These are phyloP conservation scores for Calonectria pseudoreteaudii DNA, from an alignment of 2,329 filamentous ascomycete genomes.

Conservation along the genomic window DNA sequence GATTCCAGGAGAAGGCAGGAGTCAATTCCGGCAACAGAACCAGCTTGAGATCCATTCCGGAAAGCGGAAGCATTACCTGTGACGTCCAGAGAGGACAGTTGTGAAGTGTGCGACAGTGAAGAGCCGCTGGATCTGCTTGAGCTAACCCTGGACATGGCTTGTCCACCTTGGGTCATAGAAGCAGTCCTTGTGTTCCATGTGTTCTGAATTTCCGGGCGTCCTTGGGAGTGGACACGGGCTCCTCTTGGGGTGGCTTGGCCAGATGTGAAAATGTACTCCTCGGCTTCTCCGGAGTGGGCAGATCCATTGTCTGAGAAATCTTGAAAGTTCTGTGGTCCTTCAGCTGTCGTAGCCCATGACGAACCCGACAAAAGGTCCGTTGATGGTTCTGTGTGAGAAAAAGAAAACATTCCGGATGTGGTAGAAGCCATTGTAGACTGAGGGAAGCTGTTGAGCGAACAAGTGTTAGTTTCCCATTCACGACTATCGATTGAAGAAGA, in stretches of 20 bases:
- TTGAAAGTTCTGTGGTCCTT: slow-evolving; percentile 71
- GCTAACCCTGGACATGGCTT: slow-evolving; percentile 54
- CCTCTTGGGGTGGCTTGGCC: slow-evolving; percentile 66
- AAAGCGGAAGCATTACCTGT: slow-evolving; percentile 62
- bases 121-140: slow-evolving; percentile 56
- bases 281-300: slow-evolving; percentile 62
- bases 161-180: slow-evolving; percentile 47
- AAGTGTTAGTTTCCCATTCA: slow-evolving; percentile 68
- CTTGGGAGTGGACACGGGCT: slow-evolving; percentile 55
- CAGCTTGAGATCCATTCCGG: slow-evolving; percentile 53
- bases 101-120: slow-evolving; percentile 62
- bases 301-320: slow-evolving; percentile 64
- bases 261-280: slow-evolving; percentile 67
- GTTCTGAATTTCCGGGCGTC: slow-evolving; percentile 57
- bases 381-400: slow-evolving; percentile 70
- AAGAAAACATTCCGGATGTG: slow-evolving; percentile 66
- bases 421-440: slow-evolving; percentile 63
- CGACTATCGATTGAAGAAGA: slow-evolving; percentile 52
- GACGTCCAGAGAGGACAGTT: slow-evolving; percentile 64
- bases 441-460: slow-evolving; percentile 68
- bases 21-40: slow-evolving; percentile 60
- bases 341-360: slow-evolving; percentile 67
- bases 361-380: slow-evolving; percentile 66
- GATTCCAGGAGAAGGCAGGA: slow-evolving; percentile 64
- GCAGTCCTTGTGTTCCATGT: slow-evolving; percentile 59